Percentiles rank a stretch among this genome's conserved stretches.
Evolutionary conservation across 1,284 basidiomycete species (phyloP).

Genomic region (Austroboletus niveus): DNA sequence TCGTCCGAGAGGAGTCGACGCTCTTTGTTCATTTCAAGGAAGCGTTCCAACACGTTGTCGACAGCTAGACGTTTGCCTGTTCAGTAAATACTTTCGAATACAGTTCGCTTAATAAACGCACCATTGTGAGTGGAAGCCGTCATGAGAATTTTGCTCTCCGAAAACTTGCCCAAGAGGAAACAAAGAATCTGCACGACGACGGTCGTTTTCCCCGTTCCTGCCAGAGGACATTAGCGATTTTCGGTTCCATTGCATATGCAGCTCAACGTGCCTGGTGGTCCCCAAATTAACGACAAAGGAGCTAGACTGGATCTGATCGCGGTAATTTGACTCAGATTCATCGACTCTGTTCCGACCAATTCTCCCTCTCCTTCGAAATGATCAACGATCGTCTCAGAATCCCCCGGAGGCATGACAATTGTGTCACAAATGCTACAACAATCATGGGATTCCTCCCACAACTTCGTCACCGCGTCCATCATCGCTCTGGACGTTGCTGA

Average conservation of each 20-base stretch:
- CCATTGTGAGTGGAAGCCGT: conserved; percentile 69
- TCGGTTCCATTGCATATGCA: background rate
- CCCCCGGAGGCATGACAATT: conserved; percentile 34
- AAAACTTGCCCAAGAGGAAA: conserved; percentile 39
- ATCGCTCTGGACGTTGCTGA: conserved; percentile 59
- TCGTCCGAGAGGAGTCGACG: conserved; percentile 46
- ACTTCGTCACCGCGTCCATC: conserved; percentile 54
- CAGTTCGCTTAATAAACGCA: conserved; percentile 16
- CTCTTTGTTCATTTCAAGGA: conserved; percentile 45
- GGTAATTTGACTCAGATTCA: conserved; percentile 53
- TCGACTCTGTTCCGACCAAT: conserved; percentile 17
- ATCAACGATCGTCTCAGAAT: background rate
- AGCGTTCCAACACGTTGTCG: conserved; percentile 65
- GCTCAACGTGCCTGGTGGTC: conserved; percentile 51
- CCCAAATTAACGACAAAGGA: conserved; percentile 59
- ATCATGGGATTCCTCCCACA: conserved; percentile 42
- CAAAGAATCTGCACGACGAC: conserved; percentile 60
- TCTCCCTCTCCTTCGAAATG: conserved; percentile 9
- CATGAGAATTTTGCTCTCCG: conserved; percentile 54
- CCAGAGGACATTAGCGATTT: background rate
- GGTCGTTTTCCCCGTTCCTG: conserved; percentile 69
- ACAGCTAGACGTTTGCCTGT: conserved; percentile 39
- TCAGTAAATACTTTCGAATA: too few species aligned
- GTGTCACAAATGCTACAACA: conserved; percentile 50
- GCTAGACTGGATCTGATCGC: conserved; percentile 45